Evolutionary conservation across 2,329 filamentous ascomycete species (phyloP).

Genomic region (Colletotrichum sp.): DNA sequence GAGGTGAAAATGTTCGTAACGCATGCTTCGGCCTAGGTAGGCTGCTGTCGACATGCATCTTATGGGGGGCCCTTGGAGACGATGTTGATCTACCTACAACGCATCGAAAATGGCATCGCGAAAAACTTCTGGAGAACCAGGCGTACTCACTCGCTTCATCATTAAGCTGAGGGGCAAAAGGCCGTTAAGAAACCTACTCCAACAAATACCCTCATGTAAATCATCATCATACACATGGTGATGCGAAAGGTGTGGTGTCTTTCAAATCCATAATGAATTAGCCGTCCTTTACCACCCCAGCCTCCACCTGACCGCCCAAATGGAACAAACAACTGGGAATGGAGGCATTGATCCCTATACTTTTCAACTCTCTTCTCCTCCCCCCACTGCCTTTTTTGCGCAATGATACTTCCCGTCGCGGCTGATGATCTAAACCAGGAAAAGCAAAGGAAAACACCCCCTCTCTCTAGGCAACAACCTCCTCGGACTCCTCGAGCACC

Average conservation of each 20-base stretch:
- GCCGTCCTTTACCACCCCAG: conserved; percentile 11
- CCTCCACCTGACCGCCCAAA: conserved; percentile 11
- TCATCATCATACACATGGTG: neutral
- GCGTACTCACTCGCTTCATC: neutral
- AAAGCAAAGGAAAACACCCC: neutral
- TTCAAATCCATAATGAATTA: conserved; percentile 21
- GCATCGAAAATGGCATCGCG: neutral
- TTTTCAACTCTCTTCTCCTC: neutral
- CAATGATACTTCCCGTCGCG: neutral
- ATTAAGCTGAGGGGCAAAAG: neutral
- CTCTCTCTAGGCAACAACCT: conserved; percentile 53
- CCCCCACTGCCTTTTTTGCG: neutral
- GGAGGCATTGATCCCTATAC: neutral
- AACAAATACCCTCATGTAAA: neutral
- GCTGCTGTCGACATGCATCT: neutral
- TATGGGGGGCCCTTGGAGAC: accelerated
- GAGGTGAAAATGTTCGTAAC: no score
- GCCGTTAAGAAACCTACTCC: neutral
- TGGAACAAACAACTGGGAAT: conserved; percentile 12
- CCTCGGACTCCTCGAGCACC: conserved; percentile 84
- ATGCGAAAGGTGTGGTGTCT: neutral
- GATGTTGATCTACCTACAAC: neutral
- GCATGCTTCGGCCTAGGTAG: neutral
- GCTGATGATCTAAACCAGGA: conserved; percentile 1
- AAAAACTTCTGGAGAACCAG: neutral